phyloP scores from a whole-genome alignment of 371 early-diverging fungal genomes.

The Sporodiniella umbellata region DNA sequence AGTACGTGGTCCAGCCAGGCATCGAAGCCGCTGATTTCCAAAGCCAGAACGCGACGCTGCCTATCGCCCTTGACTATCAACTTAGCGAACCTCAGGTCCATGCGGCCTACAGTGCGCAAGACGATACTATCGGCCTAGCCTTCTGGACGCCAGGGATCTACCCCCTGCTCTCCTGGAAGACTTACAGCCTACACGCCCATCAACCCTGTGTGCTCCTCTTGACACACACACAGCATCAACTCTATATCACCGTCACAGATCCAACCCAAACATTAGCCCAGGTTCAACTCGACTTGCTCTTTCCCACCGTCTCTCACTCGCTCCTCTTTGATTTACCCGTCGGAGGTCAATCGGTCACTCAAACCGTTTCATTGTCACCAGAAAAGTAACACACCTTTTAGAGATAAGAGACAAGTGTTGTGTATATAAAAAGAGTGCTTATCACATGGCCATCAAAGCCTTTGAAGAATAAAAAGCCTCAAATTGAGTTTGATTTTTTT shows the following conservation, averaged over 20 bases:
- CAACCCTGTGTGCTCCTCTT: constrained; percentile 11
- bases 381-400: no score
- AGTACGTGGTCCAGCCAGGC: constrained; percentile 23
- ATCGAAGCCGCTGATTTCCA: background rate
- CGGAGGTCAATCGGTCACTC: no score
- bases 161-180: constrained; percentile 15
- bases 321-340: no score
- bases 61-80: constrained; percentile 11
- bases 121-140: constrained; percentile 16
- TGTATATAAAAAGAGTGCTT: no score
- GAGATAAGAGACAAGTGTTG: no score
- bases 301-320: no score
- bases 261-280: constrained; percentile 21
- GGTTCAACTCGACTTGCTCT: no score
- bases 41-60: background rate
- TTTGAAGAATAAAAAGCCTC: no score
- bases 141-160: constrained; percentile 27
- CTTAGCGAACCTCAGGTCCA: constrained; percentile 18
- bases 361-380: no score
- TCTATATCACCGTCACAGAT: constrained; percentile 18
- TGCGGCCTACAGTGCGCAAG: constrained; percentile 16
- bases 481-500: no score
- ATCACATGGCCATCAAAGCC: no score
- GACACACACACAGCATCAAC: background rate
- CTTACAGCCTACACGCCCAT: constrained; percentile 4